Evolutionary conservation across 2,329 filamentous ascomycete species (phyloP).

Genomic region (Colletotrichum aenigma): DNA sequence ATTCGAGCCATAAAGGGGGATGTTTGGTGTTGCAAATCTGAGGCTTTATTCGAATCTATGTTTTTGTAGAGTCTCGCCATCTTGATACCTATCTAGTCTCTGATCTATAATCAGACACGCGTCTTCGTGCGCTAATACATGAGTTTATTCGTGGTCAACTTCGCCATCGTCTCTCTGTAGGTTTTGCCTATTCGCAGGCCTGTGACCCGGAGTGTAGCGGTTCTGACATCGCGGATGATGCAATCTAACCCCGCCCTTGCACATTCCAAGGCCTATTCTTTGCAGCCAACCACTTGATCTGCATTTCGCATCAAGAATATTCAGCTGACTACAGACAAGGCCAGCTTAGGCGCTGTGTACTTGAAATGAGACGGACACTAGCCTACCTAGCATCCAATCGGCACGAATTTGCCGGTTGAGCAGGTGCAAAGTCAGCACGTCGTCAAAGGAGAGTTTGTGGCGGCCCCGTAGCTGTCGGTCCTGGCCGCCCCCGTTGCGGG

Average conservation of each 20-base stretch:
- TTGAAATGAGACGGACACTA: not conserved
- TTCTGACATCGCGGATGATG: fast-evolving
- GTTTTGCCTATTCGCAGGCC: too few species aligned
- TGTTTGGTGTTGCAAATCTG: not conserved
- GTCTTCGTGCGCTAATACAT: not conserved
- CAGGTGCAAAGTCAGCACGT: not conserved
- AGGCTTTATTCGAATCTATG: not conserved
- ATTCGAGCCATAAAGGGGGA: not conserved
- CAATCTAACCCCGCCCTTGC: not conserved
- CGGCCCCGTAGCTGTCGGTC: not conserved
- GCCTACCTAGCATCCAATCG: not conserved
- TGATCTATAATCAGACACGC: not conserved
- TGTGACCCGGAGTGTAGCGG: not conserved
- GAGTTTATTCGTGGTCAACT: not conserved
- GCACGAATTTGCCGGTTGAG: fast-evolving
- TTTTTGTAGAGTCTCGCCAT: not conserved
- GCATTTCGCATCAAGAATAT: not conserved
- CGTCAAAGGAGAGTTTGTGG: not conserved
- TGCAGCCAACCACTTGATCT: not conserved
- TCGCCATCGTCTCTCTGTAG: not conserved
- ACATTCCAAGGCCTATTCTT: fast-evolving
- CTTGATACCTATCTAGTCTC: slow-evolving; percentile 14
- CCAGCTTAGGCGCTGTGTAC: fast-evolving
- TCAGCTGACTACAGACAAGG: not conserved
- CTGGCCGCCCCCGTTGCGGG: not conserved